Conservation (phyloP, 2,329 filamentous ascomycete genomes). For the Fusarium abutilonis region DNA sequence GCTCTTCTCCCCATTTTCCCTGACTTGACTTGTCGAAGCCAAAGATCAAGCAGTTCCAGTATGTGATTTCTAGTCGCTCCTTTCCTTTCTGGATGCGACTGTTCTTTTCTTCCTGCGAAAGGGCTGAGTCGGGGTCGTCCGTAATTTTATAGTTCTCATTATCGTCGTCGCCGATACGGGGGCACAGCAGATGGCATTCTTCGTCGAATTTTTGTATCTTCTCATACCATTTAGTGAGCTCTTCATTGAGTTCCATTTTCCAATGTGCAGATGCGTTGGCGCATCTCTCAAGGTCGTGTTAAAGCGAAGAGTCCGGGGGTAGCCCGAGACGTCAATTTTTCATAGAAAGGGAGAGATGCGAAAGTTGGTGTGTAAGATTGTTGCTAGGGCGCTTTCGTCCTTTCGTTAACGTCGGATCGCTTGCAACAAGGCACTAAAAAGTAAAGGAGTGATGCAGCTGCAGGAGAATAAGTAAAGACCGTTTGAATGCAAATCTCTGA, state of each 20-base stretch:
- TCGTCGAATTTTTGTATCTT: constrained; percentile 56
- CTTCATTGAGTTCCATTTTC: constrained; percentile 55
- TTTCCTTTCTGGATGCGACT: constrained; percentile 64
- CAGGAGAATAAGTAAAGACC: neutral
- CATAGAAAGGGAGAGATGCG: constrained; percentile 7
- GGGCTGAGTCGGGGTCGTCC: constrained; percentile 62
- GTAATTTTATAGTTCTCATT: constrained; percentile 64
- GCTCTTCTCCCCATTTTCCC: constrained; percentile 67
- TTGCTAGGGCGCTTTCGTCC: constrained; percentile 35
- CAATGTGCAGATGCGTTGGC: constrained; percentile 15
- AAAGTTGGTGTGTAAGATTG: constrained; percentile 13
- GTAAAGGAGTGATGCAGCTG: constrained; percentile 7
- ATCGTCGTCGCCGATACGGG: constrained; percentile 71
- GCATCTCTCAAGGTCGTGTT: constrained; percentile 36
- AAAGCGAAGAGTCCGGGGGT: constrained; percentile 14
- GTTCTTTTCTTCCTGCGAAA: constrained; percentile 62
- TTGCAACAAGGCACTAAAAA: constrained; percentile 1
- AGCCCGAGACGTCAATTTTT: constrained; percentile 8
- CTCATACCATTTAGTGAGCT: constrained; percentile 56
- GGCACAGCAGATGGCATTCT: constrained; percentile 74
- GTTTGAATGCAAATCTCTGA: neutral
- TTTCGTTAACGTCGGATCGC: constrained; percentile 9
- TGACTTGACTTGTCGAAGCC: constrained; percentile 71
- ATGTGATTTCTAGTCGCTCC: constrained; percentile 68
- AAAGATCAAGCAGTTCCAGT: constrained; percentile 74